A percentile compares a stretch with the other conserved stretches of the same genome.
Evolutionary conservation across 345 rosid genomes (phyloP).

Genomic region (Capsella bursapastoris): DNA sequence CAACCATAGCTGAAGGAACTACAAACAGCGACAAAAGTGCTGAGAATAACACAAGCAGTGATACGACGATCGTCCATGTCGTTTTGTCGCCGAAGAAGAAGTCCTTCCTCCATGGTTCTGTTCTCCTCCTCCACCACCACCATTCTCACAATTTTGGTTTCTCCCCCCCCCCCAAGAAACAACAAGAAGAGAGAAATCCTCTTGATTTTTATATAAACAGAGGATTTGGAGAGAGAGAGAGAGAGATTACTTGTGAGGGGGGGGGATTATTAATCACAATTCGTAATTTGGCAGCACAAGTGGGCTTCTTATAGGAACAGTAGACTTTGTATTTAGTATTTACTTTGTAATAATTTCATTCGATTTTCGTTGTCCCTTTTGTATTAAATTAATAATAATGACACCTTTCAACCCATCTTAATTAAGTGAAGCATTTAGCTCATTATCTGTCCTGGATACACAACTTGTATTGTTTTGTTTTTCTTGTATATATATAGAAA

Average conservation of each 20-base stretch:
- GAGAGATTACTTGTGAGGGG: background rate
- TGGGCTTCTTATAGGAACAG: too few relatives aligned
- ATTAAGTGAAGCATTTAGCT: too few relatives aligned
- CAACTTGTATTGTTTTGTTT: too few relatives aligned
- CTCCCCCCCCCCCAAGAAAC: background rate
- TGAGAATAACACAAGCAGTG: conserved; percentile 39
- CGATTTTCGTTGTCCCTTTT: too few relatives aligned
- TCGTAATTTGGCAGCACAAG: too few relatives aligned
- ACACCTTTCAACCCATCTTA: too few relatives aligned
- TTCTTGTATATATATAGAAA: too few relatives aligned
- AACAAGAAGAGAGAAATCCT: background rate
- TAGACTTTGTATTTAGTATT: too few relatives aligned
- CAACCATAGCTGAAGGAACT: conserved; percentile 53
- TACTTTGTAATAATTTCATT: too few relatives aligned
- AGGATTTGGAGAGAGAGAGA: background rate
- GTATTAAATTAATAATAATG: too few relatives aligned
- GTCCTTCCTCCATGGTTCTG: conserved; percentile 40
- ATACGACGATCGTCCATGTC: conserved; percentile 35
- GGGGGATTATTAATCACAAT: too few relatives aligned
- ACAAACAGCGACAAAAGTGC: conserved; percentile 55
- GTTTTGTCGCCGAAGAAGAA: conserved; percentile 31
- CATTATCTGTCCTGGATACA: too few relatives aligned
- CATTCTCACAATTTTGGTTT: conserved; percentile 1
- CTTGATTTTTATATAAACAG: background rate
- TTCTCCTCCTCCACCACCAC: conserved; percentile 33